These are phyloP conservation scores for Xylaria sp. DNA, from an alignment of 2,329 filamentous ascomycete species.

Conservation along the genomic window DNA sequence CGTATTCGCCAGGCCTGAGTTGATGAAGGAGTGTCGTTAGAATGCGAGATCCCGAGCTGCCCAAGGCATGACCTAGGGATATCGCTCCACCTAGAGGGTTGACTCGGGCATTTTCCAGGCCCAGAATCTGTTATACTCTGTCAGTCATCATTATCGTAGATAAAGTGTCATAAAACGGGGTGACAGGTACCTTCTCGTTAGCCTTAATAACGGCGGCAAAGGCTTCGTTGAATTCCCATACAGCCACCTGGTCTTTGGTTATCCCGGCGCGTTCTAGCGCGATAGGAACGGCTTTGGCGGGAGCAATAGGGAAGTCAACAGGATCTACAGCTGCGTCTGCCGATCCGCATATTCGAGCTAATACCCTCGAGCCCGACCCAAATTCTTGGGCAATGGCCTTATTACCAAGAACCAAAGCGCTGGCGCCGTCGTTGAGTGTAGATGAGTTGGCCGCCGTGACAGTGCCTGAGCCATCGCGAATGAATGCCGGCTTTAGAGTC, in stretches of 20 bases:
- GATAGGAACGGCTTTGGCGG: slow-evolving; percentile 90
- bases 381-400: slow-evolving; percentile 84
- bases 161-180: neutral
- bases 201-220: slow-evolving; percentile 96
- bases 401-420: slow-evolving; percentile 86
- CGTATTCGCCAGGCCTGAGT: slow-evolving; percentile 91
- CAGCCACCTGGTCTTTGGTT: slow-evolving; percentile 86
- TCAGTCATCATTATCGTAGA: slow-evolving; percentile 3
- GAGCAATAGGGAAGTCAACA: slow-evolving; percentile 94
- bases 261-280: slow-evolving; percentile 90
- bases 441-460: slow-evolving; percentile 96
- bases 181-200: slow-evolving; percentile 77
- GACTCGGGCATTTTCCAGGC: slow-evolving; percentile 80
- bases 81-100: slow-evolving; percentile 93
- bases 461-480: slow-evolving; percentile 84
- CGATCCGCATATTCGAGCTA: slow-evolving; percentile 86
- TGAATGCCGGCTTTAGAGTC: slow-evolving; percentile 89
- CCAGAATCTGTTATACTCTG: slow-evolving; percentile 71
- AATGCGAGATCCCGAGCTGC: slow-evolving; percentile 92
- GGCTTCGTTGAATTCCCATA: slow-evolving; percentile 99
- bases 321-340: slow-evolving; percentile 92
- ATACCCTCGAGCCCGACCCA: slow-evolving; percentile 78
- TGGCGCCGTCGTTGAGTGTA: slow-evolving; percentile 93
- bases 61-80: slow-evolving; percentile 88
- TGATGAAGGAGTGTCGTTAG: slow-evolving; percentile 91